Conservation (phyloP, 257 asterid genomes). For the Orobanche coerulescens region DNA sequence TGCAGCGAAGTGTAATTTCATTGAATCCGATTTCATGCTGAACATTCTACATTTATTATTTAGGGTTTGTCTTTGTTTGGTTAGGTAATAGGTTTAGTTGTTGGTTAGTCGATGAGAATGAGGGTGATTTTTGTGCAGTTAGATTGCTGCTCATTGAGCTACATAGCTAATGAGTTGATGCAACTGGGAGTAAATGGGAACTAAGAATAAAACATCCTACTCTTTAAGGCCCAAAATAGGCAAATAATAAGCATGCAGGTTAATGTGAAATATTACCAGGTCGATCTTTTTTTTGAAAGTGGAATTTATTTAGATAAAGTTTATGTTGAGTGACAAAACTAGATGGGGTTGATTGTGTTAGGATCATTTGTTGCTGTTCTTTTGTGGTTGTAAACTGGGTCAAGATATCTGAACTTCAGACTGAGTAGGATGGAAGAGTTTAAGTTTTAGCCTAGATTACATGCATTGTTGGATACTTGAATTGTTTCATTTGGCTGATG, state of each 20-base stretch:
- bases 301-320: not conserved
- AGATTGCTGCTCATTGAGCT: conserved; percentile 7
- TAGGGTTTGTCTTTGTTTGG: conserved; percentile 23
- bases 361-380: not conserved
- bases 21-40: conserved; percentile 16
- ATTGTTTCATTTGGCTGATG: conserved; percentile 14
- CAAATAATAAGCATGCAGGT: not conserved
- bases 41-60: conserved; percentile 5
- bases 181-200: not conserved
- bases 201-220: not conserved
- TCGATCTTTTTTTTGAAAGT: not conserved
- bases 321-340: not conserved
- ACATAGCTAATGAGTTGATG: not conserved
- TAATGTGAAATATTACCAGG: not conserved
- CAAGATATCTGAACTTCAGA: not conserved
- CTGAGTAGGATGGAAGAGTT: not conserved
- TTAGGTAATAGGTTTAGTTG: not conserved
- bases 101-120: conserved; percentile 15
- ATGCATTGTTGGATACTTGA: too few relatives aligned
- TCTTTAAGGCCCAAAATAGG: not conserved
- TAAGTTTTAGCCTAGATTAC: not conserved
- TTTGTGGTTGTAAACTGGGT: conserved; percentile 1
- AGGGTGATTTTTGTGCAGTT: conserved; percentile 7
- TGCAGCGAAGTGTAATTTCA: not conserved
- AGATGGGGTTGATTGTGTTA: not conserved